Evolutionary conservation across 176 grass and related monocot genomes (phyloP).

Genomic region (Oryza australiensis): DNA sequence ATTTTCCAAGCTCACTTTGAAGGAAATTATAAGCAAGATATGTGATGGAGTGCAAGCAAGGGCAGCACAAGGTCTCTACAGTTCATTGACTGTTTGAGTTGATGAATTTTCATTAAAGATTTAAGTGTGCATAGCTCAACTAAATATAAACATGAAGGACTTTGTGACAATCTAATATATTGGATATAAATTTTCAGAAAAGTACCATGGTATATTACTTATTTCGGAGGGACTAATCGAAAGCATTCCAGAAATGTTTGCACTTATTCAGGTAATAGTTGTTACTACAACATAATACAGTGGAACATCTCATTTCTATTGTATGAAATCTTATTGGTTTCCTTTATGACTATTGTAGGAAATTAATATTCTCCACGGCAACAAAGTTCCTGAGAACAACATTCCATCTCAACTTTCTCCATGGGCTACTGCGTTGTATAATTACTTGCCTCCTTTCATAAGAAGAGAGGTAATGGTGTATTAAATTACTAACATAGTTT

Average conservation of each 20-base stretch:
- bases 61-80: slow-evolving; percentile 58
- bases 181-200: slow-evolving; percentile 41
- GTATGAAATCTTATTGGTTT: slow-evolving; percentile 15
- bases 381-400: slow-evolving; percentile 45
- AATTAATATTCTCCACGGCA: slow-evolving; percentile 67
- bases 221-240: slow-evolving; percentile 75
- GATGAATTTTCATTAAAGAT: background rate
- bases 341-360: slow-evolving; percentile 44
- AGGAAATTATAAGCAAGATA: slow-evolving; percentile 66
- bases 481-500: background rate
- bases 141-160: background rate
- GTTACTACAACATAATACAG: background rate
- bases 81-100: background rate
- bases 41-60: slow-evolving; percentile 77
- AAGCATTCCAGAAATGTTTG: slow-evolving; percentile 77
- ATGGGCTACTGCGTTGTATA: slow-evolving; percentile 67
- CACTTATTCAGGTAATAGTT: slow-evolving; percentile 66
- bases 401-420: slow-evolving; percentile 59
- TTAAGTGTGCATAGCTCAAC: background rate
- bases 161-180: background rate
- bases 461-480: slow-evolving; percentile 54
- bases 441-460: slow-evolving; percentile 66
- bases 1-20: slow-evolving; percentile 69
- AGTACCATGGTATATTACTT: slow-evolving; percentile 72
- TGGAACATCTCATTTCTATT: background rate